Evolutionary conservation across 495 filamentous ascomycete genomes (phyloP).

Genomic region (Aspergillus kassunensis): DNA sequence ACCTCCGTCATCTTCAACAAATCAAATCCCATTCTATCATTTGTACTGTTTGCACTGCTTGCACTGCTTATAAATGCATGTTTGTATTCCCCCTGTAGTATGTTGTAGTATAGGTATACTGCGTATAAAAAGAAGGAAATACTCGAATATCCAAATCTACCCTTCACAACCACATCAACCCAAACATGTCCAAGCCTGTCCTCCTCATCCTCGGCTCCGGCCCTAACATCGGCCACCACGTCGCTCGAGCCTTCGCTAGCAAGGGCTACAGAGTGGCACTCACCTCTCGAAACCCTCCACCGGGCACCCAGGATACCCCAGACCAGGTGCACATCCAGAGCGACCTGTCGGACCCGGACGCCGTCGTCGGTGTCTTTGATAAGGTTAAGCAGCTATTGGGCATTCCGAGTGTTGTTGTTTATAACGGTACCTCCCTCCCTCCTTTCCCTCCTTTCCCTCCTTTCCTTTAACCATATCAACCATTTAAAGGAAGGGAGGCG

Average conservation of each 20-base stretch:
- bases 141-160: too few species aligned
- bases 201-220: constrained; percentile 44
- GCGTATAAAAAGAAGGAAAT: background rate
- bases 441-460: too few species aligned
- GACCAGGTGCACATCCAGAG: constrained; percentile 33
- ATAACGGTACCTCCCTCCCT: constrained; percentile 40
- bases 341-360: constrained; percentile 39
- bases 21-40: too few species aligned
- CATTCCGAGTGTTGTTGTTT: constrained; percentile 46
- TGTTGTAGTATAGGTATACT: background rate
- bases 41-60: background rate
- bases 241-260: constrained; percentile 36
- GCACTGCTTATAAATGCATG: background rate
- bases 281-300: constrained; percentile 28
- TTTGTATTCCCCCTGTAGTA: background rate
- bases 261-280: constrained; percentile 46
- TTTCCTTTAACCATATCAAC: too few species aligned
- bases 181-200: constrained; percentile 19
- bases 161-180: background rate
- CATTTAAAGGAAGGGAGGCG: too few species aligned
- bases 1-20: too few species aligned
- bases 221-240: constrained; percentile 34
- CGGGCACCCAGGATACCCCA: constrained; percentile 28
- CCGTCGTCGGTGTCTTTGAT: constrained; percentile 31
- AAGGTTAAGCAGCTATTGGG: constrained; percentile 35